Conservation (phyloP, 495 filamentous ascomycete species). For the Aspergillus sclerotiicarbonarius region DNA sequence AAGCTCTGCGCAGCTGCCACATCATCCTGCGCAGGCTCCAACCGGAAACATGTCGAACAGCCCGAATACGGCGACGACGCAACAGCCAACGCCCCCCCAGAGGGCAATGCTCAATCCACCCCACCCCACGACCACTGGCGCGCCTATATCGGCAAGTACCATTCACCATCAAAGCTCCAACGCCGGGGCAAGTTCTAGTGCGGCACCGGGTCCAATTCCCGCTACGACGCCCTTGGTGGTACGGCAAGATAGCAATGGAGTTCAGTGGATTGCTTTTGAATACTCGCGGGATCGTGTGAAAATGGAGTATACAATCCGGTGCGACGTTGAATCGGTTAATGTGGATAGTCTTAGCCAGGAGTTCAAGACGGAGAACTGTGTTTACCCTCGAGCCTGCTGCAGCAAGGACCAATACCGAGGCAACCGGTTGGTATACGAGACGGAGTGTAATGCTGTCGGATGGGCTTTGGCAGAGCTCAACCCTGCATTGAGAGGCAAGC, state of each 20-base stretch:
- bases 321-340: constrained; percentile 95
- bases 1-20: constrained; percentile 54
- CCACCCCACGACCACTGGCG: constrained; percentile 44
- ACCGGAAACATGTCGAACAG: constrained; percentile 29
- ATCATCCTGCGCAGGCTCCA: constrained; percentile 49
- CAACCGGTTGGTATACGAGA: constrained; percentile 93
- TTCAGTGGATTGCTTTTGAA: constrained; percentile 99
- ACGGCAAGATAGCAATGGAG: constrained; percentile 91
- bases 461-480: constrained; percentile 96
- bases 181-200: constrained; percentile 69
- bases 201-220: constrained; percentile 97
- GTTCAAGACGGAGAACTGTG: constrained; percentile 97
- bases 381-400: constrained; percentile 94
- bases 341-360: constrained; percentile 79
- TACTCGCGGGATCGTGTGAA: constrained; percentile 97
- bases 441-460: constrained; percentile 96
- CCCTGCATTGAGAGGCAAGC: constrained; percentile 83
- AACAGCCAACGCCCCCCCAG: constrained; percentile 44
- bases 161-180: constrained; percentile 42
- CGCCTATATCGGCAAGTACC: constrained; percentile 54
- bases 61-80: constrained; percentile 39
- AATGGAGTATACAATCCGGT: constrained; percentile 99
- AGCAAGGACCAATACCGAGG: constrained; percentile 93
- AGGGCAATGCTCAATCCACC: constrained; percentile 42
- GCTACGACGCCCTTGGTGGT: constrained; percentile 95